Evolutionary conservation across 805 yeast species (phyloP).

Genomic region (Teunomyces tritomae): DNA sequence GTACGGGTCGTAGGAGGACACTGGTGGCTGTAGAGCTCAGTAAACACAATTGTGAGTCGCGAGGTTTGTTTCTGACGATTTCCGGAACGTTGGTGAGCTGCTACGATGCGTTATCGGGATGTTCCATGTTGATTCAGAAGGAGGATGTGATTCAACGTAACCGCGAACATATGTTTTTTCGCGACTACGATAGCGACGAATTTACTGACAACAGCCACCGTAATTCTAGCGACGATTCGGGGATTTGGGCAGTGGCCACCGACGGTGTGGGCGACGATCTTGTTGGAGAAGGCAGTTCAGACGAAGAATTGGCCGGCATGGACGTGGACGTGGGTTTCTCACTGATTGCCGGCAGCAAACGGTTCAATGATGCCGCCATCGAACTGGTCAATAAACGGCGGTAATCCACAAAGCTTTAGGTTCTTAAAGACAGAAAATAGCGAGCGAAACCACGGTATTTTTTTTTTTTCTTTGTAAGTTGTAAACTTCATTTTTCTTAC

Average conservation of each 20-base stretch:
- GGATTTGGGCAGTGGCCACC: too few relatives aligned
- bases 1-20: too few relatives aligned
- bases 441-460: too few relatives aligned
- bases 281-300: constrained; percentile 17
- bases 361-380: constrained; percentile 8
- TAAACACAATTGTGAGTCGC: constrained; percentile 5
- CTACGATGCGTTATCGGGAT: constrained; percentile 34
- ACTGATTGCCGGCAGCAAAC: constrained; percentile 31
- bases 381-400: background rate
- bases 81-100: constrained; percentile 10
- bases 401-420: background rate
- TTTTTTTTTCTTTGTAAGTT: too few relatives aligned
- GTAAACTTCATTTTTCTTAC: background rate
- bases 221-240: too few relatives aligned
- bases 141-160: too few relatives aligned
- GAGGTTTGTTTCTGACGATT: constrained; percentile 11
- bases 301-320: constrained; percentile 36
- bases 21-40: constrained; percentile 16
- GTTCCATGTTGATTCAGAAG: constrained; percentile 30
- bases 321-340: constrained; percentile 39
- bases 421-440: too few relatives aligned
- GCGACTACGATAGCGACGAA: too few relatives aligned
- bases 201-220: too few relatives aligned
- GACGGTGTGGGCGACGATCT: constrained; percentile 28
- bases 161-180: too few relatives aligned